Conservation (phyloP, 257 asterid genomes). For the Nemophila menziesii region DNA sequence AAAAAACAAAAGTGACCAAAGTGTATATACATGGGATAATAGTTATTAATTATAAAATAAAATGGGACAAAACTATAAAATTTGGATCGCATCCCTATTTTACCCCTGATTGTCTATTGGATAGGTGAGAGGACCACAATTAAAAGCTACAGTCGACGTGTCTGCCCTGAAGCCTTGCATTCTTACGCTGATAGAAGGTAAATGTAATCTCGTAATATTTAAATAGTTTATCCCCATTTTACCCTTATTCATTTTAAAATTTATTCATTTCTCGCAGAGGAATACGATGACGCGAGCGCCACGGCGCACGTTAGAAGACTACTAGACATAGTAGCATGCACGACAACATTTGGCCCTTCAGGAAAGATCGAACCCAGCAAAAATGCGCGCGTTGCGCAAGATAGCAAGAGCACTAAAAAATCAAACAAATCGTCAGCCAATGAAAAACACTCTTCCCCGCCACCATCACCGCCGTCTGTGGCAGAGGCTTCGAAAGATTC, state of each 20-base stretch:
- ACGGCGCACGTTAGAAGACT: conserved; percentile 80
- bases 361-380: conserved; percentile 23
- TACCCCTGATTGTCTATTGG: conserved; percentile 6
- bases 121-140: conserved; percentile 77
- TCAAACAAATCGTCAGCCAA: conserved; percentile 40
- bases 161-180: conserved; percentile 85
- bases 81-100: not conserved
- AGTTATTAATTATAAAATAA: too few relatives aligned
- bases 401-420: conserved; percentile 42
- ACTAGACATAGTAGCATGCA: conserved; percentile 72
- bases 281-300: conserved; percentile 73
- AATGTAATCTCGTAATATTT: not conserved
- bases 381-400: conserved; percentile 39
- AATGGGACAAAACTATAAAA: too few relatives aligned
- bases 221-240: conserved; percentile 8
- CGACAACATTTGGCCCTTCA: conserved; percentile 82
- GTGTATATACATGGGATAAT: not conserved
- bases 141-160: conserved; percentile 83
- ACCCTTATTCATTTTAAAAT: conserved; percentile 13
- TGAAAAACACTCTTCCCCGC: conserved; percentile 36
- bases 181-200: conserved; percentile 81
- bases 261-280: conserved; percentile 42
- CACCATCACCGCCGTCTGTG: conserved; percentile 25
- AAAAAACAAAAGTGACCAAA: not conserved
- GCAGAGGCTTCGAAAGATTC: conserved; percentile 17